Percentiles rank a stretch among this genome's conserved stretches.
Conservation (phyloP, 257 asterid genomes). For the Solanum piurae region DNA sequence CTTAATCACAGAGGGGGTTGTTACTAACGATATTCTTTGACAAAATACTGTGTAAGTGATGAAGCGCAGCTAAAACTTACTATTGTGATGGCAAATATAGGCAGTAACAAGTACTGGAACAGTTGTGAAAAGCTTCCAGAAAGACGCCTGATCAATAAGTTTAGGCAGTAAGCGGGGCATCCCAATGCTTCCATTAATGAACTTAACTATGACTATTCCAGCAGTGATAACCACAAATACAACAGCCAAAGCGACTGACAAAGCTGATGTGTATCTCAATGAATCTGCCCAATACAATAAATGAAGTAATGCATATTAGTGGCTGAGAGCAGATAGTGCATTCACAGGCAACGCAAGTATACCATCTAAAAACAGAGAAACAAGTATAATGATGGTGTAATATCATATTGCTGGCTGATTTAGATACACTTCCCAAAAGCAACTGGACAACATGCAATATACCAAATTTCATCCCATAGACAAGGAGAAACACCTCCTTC, state of each 20-base stretch:
- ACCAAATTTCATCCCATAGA: background rate
- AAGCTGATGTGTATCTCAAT: slow-evolving; percentile 78
- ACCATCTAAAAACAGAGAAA: background rate
- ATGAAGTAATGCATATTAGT: background rate
- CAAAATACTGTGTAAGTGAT: background rate
- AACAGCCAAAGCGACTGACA: slow-evolving; percentile 72
- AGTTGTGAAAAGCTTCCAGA: slow-evolving; percentile 81
- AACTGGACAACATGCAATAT: background rate
- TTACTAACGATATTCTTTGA: background rate
- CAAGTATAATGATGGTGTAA: background rate
- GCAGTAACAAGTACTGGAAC: slow-evolving; percentile 84
- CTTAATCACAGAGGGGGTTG: background rate
- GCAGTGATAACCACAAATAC: slow-evolving; percentile 77
- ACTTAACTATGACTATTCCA: slow-evolving; percentile 52
- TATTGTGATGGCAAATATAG: slow-evolving; percentile 78
- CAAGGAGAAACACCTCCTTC: background rate
- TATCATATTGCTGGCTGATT: background rate
- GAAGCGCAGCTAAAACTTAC: slow-evolving; percentile 15
- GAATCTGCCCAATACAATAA: slow-evolving; percentile 42
- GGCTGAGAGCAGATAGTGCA: background rate
- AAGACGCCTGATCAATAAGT: slow-evolving; percentile 67
- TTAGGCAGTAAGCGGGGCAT: slow-evolving; percentile 66
- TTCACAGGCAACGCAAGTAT: background rate
- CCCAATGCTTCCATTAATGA: slow-evolving; percentile 61
- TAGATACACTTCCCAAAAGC: background rate